Percentiles rank a stretch among this genome's conserved stretches.
phyloP scores from a whole-genome alignment of 306 rosid genomes.

The Gleditsia sinensis region DNA sequence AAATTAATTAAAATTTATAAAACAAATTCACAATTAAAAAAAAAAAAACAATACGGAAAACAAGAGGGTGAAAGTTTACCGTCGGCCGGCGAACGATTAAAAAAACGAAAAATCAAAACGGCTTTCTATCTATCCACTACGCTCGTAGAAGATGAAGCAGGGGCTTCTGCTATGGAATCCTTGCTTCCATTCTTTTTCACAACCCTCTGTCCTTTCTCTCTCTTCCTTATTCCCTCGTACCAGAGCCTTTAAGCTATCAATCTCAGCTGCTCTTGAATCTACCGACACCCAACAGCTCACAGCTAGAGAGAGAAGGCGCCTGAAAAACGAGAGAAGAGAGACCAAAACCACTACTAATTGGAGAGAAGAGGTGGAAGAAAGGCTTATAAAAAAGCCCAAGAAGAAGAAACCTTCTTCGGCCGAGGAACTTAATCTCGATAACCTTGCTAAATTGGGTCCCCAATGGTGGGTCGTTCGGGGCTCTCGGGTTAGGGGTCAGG shows the following conservation, averaged over 20 bases:
- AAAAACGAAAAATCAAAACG: neutral
- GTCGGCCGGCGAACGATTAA: too few relatives aligned
- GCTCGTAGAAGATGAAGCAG: conserved; percentile 47
- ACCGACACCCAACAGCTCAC: conserved; percentile 42
- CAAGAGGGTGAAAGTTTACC: too few relatives aligned
- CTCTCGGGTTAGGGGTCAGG: conserved; percentile 55
- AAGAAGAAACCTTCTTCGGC: conserved; percentile 64
- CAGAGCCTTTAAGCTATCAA: conserved; percentile 34
- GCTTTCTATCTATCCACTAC: neutral
- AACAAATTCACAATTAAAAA: too few relatives aligned
- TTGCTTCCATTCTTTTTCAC: conserved; percentile 34
- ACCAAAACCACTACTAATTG: conserved; percentile 54
- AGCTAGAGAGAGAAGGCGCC: conserved; percentile 67
- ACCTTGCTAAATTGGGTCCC: conserved; percentile 69
- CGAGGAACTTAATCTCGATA: conserved; percentile 77
- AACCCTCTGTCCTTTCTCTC: conserved; percentile 34
- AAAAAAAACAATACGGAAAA: too few relatives aligned
- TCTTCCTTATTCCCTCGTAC: conserved; percentile 22
- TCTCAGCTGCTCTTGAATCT: conserved; percentile 57
- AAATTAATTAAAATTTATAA: too few relatives aligned
- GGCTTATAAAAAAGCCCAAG: conserved; percentile 71
- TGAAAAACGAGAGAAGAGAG: conserved; percentile 77
- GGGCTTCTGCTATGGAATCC: conserved; percentile 61
- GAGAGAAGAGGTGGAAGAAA: conserved; percentile 80
- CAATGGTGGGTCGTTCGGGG: conserved; percentile 84